These are phyloP conservation scores for Ustilago vetiveriae DNA, from an alignment of 1,284 basidiomycete species.

Conservation along the genomic window DNA sequence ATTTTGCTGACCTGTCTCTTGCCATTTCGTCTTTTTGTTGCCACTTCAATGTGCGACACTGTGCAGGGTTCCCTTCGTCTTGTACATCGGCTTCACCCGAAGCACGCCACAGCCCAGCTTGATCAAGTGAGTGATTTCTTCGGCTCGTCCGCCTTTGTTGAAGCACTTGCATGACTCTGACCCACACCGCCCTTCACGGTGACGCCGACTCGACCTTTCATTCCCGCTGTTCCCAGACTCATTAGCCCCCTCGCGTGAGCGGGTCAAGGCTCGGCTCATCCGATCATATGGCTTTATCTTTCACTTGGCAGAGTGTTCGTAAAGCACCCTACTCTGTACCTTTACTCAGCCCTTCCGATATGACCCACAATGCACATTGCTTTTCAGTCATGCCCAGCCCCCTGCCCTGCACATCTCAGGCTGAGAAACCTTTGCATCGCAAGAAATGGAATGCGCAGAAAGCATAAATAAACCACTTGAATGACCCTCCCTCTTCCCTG, in stretches of 20 bases:
- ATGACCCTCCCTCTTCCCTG: too few relatives aligned
- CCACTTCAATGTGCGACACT: background rate
- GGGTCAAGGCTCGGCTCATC: slow-evolving; percentile 9
- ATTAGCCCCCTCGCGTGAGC: slow-evolving; percentile 57
- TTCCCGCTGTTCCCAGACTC: slow-evolving; percentile 34
- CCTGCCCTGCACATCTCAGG: too few relatives aligned
- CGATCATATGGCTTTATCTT: too few relatives aligned
- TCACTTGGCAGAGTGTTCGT: too few relatives aligned
- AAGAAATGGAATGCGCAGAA: too few relatives aligned
- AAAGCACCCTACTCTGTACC: slow-evolving; percentile 13
- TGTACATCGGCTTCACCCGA: slow-evolving; percentile 64
- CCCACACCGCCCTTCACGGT: background rate
- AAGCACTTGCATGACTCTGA: background rate
- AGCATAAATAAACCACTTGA: too few relatives aligned
- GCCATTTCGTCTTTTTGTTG: background rate
- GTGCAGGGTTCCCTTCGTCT: slow-evolving; percentile 64
- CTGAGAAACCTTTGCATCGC: too few relatives aligned
- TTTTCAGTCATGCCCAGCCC: too few relatives aligned
- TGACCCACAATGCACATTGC: too few relatives aligned
- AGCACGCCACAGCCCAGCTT: slow-evolving; percentile 63
- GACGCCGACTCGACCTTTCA: background rate
- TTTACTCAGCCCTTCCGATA: background rate
- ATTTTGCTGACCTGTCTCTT: background rate
- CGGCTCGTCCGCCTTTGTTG: background rate
- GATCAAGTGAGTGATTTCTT: slow-evolving; percentile 56